Evolutionary conservation across 139 green algal genomes (phyloP).

Genomic region (Edaphochlamys debaryana): DNA sequence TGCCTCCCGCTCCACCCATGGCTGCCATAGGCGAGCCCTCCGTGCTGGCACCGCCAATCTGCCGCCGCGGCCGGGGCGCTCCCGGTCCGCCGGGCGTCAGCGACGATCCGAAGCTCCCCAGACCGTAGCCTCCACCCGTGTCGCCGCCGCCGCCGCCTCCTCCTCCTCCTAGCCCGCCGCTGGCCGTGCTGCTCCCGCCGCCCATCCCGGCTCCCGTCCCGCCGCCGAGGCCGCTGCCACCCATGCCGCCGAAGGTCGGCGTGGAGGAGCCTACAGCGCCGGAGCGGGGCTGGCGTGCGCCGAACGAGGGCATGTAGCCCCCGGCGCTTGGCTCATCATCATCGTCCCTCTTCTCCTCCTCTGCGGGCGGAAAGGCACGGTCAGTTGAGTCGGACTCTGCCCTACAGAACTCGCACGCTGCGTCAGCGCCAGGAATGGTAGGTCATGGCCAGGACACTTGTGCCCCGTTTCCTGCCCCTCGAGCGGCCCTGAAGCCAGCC

Average conservation of each 20-base stretch:
- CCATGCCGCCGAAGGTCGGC: neutral
- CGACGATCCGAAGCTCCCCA: neutral
- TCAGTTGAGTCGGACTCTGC: too few species aligned
- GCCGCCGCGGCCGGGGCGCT: slow-evolving; percentile 21
- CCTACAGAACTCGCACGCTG: too few species aligned
- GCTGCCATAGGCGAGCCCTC: slow-evolving; percentile 23
- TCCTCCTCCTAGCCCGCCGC: neutral
- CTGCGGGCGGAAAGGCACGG: too few species aligned
- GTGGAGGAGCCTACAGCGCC: too few species aligned
- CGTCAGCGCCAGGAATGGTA: too few species aligned
- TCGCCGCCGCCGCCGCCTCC: neutral
- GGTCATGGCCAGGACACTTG: too few species aligned
- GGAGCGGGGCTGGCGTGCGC: too few species aligned
- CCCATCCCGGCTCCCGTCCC: neutral
- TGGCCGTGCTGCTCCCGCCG: neutral
- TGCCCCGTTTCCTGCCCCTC: too few species aligned
- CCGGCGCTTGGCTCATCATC: slow-evolving; percentile 23
- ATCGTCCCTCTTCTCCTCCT: neutral
- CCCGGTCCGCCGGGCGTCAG: slow-evolving; percentile 14
- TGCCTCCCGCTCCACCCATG: too few species aligned
- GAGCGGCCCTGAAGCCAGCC: too few species aligned
- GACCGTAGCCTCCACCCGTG: neutral
- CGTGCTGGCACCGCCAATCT: neutral
- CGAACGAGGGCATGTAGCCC: slow-evolving; percentile 45
- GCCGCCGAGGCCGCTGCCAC: neutral